Base-by-base conservation (phyloP, 1,284 basidiomycete genomes). In the Cryptococcus hybrid region DNA sequence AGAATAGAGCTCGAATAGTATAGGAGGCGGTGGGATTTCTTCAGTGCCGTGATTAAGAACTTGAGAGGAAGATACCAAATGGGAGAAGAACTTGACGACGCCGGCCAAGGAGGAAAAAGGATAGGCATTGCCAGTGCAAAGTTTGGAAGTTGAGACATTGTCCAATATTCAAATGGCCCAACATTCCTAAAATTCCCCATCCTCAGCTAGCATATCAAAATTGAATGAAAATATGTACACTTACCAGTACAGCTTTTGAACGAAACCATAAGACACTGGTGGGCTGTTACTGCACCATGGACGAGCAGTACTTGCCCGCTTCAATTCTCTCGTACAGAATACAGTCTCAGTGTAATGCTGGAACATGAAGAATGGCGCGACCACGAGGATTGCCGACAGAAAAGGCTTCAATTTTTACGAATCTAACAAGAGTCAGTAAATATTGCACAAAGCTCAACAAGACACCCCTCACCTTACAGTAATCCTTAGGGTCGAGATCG, bases 81-180 rank as follows among this genome's bases (percentile, higher is more conserved):
- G 30, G 30, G 30, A 30, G 30, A 30, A 30, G 30, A 3, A 30
- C 30, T 30, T 30, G 30, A 30, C 4, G 4, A 30, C 3, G 30
- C 30, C 30, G 30, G 4, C 58, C 35, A 59, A 61, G 35, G 86
- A 75, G 3, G 88, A 80, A 3, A 44, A 47, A 91, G 80, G 0
- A 89, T 83, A 0, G 95, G 95, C 0, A 84, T 70, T 1, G 89
- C 87, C 44, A 98, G 81, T 52, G 88, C 57, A 73, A 98, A 90
- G 76, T 98, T 97, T 37, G 95, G 95, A 2, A 91, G 62, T 73
- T 98, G 94, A 35, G 84, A 78, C 4, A 80, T 56, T 0, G 87
- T 86, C 92, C 92, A 99, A 77, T 99, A 98, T 0, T 82, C 84
- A 57, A 97, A 77, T 60, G 92, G 84, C 5, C 93, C 93, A 59